Evolutionary conservation across 768 basidiomycete species (phyloP).

Genomic region (Kockovaella imperatae): DNA sequence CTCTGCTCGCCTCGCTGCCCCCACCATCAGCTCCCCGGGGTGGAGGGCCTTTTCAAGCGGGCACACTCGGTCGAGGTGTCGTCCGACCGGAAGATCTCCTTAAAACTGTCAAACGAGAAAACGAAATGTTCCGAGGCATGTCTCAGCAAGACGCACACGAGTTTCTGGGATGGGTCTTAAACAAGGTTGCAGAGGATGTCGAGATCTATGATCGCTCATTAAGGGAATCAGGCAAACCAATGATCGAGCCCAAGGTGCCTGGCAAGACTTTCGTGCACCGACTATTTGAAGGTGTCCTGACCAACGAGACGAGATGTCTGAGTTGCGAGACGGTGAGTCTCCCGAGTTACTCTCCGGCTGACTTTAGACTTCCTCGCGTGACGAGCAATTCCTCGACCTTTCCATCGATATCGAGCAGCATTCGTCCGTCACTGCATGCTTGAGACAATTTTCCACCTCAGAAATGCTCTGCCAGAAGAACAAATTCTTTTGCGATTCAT

Average conservation of each 20-base stretch:
- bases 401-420: slow-evolving; percentile 99
- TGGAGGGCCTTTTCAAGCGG: slow-evolving; percentile 41
- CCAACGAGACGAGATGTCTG: slow-evolving; percentile 94
- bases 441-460: slow-evolving; percentile 91
- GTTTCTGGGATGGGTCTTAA: slow-evolving; percentile 88
- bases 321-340: slow-evolving; percentile 87
- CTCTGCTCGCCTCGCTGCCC: slow-evolving; percentile 35
- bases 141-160: slow-evolving; percentile 99
- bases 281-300: slow-evolving; percentile 85
- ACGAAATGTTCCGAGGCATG: slow-evolving; percentile 79
- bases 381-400: slow-evolving; percentile 95
- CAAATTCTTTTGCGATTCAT: slow-evolving; percentile 97
- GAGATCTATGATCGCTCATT: slow-evolving; percentile 51
- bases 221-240: slow-evolving; percentile 11
- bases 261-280: slow-evolving; percentile 72
- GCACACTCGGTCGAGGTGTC: slow-evolving; percentile 53
- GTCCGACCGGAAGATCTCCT: slow-evolving; percentile 86
- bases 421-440: slow-evolving; percentile 88
- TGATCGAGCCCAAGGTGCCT: slow-evolving; percentile 13
- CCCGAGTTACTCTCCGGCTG: slow-evolving; percentile 1
- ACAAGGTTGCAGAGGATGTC: slow-evolving; percentile 86
- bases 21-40: slow-evolving; percentile 39
- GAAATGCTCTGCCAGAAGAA: slow-evolving; percentile 98
- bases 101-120: slow-evolving; percentile 84
- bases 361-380: slow-evolving; percentile 72